Evolutionary conservation across 2,329 filamentous ascomycete genomes (phyloP).

Genomic region (Bimuria novae-zelandiae): DNA sequence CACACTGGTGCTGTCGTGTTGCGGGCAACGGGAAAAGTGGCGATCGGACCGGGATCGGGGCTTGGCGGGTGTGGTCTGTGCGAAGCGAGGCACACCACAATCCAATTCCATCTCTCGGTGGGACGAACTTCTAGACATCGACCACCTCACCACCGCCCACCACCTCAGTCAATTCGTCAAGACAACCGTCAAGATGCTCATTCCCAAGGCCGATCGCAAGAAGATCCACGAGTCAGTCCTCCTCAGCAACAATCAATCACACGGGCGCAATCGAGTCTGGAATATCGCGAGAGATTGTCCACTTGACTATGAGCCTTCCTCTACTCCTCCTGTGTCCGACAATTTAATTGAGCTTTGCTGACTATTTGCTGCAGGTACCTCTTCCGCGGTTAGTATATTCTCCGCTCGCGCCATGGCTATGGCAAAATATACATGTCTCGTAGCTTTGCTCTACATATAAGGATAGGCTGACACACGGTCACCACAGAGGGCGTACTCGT

Average conservation of each 20-base stretch:
- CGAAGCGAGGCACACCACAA: constrained; percentile 1
- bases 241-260: constrained; percentile 26
- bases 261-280: constrained; percentile 29
- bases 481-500: constrained; percentile 78
- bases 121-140: constrained; percentile 20
- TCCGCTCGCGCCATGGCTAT: constrained; percentile 44
- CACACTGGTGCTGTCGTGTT: too few relatives aligned
- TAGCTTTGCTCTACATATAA: constrained; percentile 40
- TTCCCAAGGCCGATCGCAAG: constrained; percentile 99
- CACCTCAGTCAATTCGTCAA: constrained; percentile 18
- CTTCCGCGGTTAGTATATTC: constrained; percentile 49
- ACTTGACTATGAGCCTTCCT: constrained; percentile 35
- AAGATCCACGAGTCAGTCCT: constrained; percentile 99
- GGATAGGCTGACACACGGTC: constrained; percentile 51
- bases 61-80: constrained; percentile 3
- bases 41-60: neutral
- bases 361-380: constrained; percentile 41
- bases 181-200: constrained; percentile 68
- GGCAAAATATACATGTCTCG: constrained; percentile 40
- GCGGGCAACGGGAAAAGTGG: neutral
- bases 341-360: constrained; percentile 26
- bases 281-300: constrained; percentile 36
- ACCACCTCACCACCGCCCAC: constrained; percentile 12
- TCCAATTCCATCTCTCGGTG: constrained; percentile 1
- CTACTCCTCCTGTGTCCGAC: neutral